These are phyloP conservation scores for Umbelopsis vinacea DNA, from an alignment of 192 early-diverging fungal species.

Conservation along the genomic window DNA sequence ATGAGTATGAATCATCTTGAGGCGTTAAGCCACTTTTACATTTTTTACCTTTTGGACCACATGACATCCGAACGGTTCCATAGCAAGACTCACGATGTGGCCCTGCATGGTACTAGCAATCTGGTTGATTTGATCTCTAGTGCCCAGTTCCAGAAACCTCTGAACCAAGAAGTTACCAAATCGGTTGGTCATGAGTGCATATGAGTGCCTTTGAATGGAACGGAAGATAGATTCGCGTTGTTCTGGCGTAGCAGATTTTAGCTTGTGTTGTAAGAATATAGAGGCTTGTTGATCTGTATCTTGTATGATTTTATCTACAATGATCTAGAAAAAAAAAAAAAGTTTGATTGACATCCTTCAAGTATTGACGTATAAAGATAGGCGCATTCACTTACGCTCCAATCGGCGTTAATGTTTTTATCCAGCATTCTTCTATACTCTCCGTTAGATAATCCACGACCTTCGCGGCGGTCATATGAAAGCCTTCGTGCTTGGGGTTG, in stretches of 20 bases:
- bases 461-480: slow-evolving; percentile 31
- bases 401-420: slow-evolving; percentile 37
- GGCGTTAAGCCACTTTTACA: neutral
- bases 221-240: slow-evolving; percentile 64
- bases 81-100: slow-evolving; percentile 62
- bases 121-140: slow-evolving; percentile 58
- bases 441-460: neutral
- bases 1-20: neutral
- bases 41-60: slow-evolving; percentile 69
- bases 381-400: slow-evolving; percentile 34
- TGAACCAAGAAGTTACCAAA: slow-evolving; percentile 84
- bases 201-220: slow-evolving; percentile 58
- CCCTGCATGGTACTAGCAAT: slow-evolving; percentile 65
- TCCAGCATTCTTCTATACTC: slow-evolving; percentile 29
- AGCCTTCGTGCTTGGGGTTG: neutral
- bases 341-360: neutral
- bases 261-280: slow-evolving; percentile 69
- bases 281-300: slow-evolving; percentile 79
- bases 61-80: slow-evolving; percentile 81
- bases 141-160: slow-evolving; percentile 66
- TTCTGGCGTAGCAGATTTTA: slow-evolving; percentile 57
- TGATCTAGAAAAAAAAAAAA: slow-evolving; percentile 38
- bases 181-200: slow-evolving; percentile 70
- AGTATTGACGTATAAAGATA: neutral
- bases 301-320: slow-evolving; percentile 72